Evolutionary conservation across 2,329 filamentous ascomycete genomes (phyloP), one percentile per base, ranked within the genome.

Genomic region (Thielaviopsis populi): DNA sequence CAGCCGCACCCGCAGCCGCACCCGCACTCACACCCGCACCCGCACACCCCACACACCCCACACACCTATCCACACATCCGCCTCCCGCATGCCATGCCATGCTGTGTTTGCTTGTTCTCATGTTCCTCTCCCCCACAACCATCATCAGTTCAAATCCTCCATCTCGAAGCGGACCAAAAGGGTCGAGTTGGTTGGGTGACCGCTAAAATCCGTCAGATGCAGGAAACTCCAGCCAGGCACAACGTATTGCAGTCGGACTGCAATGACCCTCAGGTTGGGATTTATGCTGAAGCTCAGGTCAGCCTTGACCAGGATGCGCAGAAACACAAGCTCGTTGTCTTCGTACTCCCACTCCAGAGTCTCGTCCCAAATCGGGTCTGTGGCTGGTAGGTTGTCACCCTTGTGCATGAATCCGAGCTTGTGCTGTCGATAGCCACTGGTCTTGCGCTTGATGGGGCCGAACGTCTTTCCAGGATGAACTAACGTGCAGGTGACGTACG

Each of bases 261-360:
- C 80, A 0, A 80, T 76, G 1, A 85, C 83, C 0, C 80, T 81
- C 67, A 86, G 79, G 62, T 83, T 79, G 0, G 84, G 83, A 68
- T 88, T 88, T 54, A 74, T 74, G 0, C 81, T 74, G 71, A 83
- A 87, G 67, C 77, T 78, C 66, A 85, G 82, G 66, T 87, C 84
- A 67, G 80, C 84, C 76, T 88, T 88, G 73, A 88, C 77, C 50
- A 87, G 74, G 65, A 88, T 76, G 0, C 85, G 76, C 68, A 88
- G 67, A 68, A 88, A 88, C 0, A 80, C 79, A 59, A 88, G 70
- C 70, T 87, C 84, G 68, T 83, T 85, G 64, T 86, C 84, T 5
- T 85, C 81, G 68, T 81, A 87, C 66, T 84, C 81, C 85, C 85
- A 88, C 69, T 85, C 83, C 8, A 88, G 73, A 15, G 74, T 75